These are phyloP conservation scores for Cryptococcus sp. DNA, from an alignment of 1,284 basidiomycete species.

Conservation along the genomic window DNA sequence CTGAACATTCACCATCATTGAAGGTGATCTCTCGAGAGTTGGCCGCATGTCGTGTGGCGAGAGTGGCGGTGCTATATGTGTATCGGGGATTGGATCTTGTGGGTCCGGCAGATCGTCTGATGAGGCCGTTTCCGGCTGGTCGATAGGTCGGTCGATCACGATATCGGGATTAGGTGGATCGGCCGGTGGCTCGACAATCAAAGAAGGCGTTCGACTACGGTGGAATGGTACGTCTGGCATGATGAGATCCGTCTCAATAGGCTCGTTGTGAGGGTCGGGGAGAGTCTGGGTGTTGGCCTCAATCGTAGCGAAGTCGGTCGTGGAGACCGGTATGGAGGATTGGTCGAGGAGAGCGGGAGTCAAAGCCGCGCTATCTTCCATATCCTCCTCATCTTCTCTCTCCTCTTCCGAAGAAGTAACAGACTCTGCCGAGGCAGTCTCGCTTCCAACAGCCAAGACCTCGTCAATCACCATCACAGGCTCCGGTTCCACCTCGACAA, in stretches of 20 bases:
- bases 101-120: constrained; percentile 8
- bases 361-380: background rate
- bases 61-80: background rate
- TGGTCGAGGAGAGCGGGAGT: background rate
- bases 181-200: background rate
- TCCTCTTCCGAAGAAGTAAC: no score
- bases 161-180: background rate
- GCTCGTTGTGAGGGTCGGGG: constrained; percentile 8
- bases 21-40: constrained; percentile 2
- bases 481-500: background rate
- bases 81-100: constrained; percentile 2
- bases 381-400: no score
- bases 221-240: constrained; percentile 1
- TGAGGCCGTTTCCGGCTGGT: background rate
- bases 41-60: constrained; percentile 6
- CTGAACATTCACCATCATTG: constrained; percentile 3
- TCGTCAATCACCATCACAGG: background rate
- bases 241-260: constrained; percentile 5
- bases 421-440: no score
- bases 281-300: background rate
- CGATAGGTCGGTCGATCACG: background rate
- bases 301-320: background rate
- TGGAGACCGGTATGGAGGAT: background rate
- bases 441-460: no score
- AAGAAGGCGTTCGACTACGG: background rate